phyloP scores from a whole-genome alignment of 1,284 basidiomycete genomes.

The Cutaneotrichosporon spelunceum region DNA sequence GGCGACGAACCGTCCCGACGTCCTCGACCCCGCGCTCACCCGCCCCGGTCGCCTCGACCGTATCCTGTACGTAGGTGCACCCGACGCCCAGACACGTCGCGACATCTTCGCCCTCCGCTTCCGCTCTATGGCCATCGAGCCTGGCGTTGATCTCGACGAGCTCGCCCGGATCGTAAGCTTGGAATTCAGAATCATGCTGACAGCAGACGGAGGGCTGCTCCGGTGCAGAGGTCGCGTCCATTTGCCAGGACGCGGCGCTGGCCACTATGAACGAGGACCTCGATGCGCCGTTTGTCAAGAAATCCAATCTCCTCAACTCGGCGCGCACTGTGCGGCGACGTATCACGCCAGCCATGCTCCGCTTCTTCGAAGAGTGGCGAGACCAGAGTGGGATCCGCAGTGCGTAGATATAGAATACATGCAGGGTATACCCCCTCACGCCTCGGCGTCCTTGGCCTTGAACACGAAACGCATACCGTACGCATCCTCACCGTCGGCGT shows the following conservation, averaged over 20 bases:
- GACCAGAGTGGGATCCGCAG: slow-evolving; percentile 52
- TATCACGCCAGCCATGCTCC: slow-evolving; percentile 78
- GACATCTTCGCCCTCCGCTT: slow-evolving; percentile 82
- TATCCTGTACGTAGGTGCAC: slow-evolving; percentile 90
- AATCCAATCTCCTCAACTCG: slow-evolving; percentile 70
- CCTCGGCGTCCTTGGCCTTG: slow-evolving; percentile 24
- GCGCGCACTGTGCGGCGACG: slow-evolving; percentile 70
- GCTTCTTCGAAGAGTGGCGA: slow-evolving; percentile 64
- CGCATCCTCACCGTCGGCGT: slow-evolving; percentile 89
- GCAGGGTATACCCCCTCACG: slow-evolving; percentile 11
- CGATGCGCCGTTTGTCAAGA: slow-evolving; percentile 68
- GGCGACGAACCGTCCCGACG: slow-evolving; percentile 92
- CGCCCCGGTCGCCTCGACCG: slow-evolving; percentile 94
- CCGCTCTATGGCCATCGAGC: slow-evolving; percentile 73
- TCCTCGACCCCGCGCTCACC: slow-evolving; percentile 89
- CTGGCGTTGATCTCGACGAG: slow-evolving; percentile 63
- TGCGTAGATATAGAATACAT: slow-evolving; percentile 32
- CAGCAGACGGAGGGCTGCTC: slow-evolving; percentile 86
- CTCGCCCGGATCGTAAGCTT: slow-evolving; percentile 69
- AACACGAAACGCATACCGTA: slow-evolving; percentile 73
- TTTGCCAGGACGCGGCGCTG: slow-evolving; percentile 96
- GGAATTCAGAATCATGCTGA: not conserved
- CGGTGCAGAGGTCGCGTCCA: slow-evolving; percentile 85
- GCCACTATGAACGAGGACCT: slow-evolving; percentile 84
- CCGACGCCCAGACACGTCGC: slow-evolving; percentile 69